These are phyloP conservation scores for Echeveria elegans DNA, from an alignment of 164 flowering plant species.

Conservation along the genomic window DNA sequence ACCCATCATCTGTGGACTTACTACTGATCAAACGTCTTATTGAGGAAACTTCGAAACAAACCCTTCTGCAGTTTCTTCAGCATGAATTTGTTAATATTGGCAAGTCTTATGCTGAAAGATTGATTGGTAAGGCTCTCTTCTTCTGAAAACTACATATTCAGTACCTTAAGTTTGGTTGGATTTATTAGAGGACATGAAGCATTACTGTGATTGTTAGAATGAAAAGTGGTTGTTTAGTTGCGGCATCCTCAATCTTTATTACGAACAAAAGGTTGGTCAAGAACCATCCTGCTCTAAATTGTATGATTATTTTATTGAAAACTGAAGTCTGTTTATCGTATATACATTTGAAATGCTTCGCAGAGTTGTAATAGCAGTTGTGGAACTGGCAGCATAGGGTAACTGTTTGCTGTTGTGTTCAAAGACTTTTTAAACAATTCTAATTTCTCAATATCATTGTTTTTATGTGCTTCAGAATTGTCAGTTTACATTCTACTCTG, in stretches of 20 bases:
- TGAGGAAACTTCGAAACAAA: constrained; percentile 77
- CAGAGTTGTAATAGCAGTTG: too few relatives aligned
- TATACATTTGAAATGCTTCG: too few relatives aligned
- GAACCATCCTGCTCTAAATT: too few relatives aligned
- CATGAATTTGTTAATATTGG: constrained; percentile 92
- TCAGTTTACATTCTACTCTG: neutral
- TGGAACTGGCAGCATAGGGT: neutral
- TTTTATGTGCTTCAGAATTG: neutral
- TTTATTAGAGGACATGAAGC: neutral
- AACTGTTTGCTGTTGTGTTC: neutral
- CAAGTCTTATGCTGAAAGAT: constrained; percentile 72
- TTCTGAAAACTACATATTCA: neutral
- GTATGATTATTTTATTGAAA: too few relatives aligned
- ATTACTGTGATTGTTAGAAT: neutral
- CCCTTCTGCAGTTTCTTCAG: constrained; percentile 90
- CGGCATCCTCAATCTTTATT: neutral
- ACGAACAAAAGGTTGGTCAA: neutral
- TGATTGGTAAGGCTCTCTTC: constrained; percentile 53
- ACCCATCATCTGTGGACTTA: constrained; percentile 96
- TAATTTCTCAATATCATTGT: neutral
- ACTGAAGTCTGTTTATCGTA: too few relatives aligned
- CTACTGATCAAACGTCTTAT: constrained; percentile 85
- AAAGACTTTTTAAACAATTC: neutral
- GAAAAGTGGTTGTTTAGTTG: neutral
- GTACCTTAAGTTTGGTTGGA: neutral